These are phyloP conservation scores for Cyclostephanos tholiformis DNA, from an alignment of 108 stramenopile species.

Conservation along the genomic window DNA sequence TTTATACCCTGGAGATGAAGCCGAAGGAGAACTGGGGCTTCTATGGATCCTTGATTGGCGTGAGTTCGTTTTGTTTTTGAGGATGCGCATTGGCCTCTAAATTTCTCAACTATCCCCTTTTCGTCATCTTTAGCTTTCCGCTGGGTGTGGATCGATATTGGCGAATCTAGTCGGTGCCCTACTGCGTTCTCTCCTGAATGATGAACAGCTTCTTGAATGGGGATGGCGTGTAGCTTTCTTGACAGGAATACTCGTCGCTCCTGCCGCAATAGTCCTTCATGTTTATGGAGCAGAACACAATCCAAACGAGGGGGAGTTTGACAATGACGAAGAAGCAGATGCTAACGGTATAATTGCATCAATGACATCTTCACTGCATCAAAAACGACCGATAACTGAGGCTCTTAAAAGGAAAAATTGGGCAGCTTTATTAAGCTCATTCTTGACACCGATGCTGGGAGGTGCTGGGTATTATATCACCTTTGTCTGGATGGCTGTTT, in stretches of 20 bases:
- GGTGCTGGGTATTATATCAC: conserved; percentile 61
- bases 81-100: neutral
- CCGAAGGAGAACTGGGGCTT: conserved; percentile 54
- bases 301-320: conserved; percentile 48
- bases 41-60: conserved; percentile 28
- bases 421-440: conserved; percentile 47
- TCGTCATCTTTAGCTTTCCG: conserved; percentile 21
- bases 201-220: conserved; percentile 69
- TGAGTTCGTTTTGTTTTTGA: neutral
- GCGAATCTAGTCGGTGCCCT: conserved; percentile 66
- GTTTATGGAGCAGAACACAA: conserved; percentile 53
- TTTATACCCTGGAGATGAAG: conserved; percentile 62
- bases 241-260: conserved; percentile 62
- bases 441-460: conserved; percentile 63
- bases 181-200: conserved; percentile 56
- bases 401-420: conserved; percentile 59
- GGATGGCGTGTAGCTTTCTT: conserved; percentile 83
- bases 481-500: conserved; percentile 72
- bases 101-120: neutral
- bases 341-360: neutral
- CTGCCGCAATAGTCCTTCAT: conserved; percentile 55
- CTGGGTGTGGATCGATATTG: conserved; percentile 56
- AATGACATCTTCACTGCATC: conserved; percentile 8
- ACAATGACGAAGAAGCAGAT: conserved; percentile 11
- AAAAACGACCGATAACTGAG: conserved; percentile 51